Base-by-base conservation (phyloP, 306 rosid species). In the Sechiopsis laciniata region DNA sequence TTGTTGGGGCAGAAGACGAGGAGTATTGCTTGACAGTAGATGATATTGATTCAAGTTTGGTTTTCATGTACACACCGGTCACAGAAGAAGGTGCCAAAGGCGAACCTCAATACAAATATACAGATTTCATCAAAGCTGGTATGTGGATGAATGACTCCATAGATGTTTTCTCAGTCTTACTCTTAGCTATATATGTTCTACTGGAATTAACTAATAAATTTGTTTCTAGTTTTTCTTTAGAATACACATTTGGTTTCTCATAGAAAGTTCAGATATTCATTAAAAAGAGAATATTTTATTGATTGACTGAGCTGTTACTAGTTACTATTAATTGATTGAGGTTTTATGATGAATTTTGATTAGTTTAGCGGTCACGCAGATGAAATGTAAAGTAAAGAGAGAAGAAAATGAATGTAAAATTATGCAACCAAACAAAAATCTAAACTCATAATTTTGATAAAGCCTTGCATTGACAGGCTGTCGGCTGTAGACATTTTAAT, bases 31-130 rank as follows among this genome's bases (percentile, higher is more conserved):
- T 89, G 68, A 80, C 88, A 52, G 76, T 91, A 80, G 92, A 94
- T 82, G 99, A 94, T 76, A 81, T 94, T 55, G 96, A 83, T 87
- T 88, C 99, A 55, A 94, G 97, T 85, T 84, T 94, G 83, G 99
- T 91, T 79, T 94, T 89, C 83, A 94, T 94, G 99, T 94, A 89
- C 85, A 94, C 97, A 22, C 97, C 99, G 10, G 97, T 94, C 53
- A 88, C 97, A 56, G 92, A 86, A 85, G 96, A 85, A 80, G 97
- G 97, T 79, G 90, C 89, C 76, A 94, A 91, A 80, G 99, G 99
- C 58, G 99, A 94, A 78, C 97, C 96, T 78, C 97, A 89, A 76
- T 94, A 89, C 80, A 86, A 94, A 70, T 86, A 94, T 80, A 94
- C 99, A 4, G 97, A 91, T 74, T 91, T 86, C 82, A 83, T 94